Base-by-base conservation (phyloP, 2,329 filamentous ascomycete species). In the Pyricularia sp. region DNA sequence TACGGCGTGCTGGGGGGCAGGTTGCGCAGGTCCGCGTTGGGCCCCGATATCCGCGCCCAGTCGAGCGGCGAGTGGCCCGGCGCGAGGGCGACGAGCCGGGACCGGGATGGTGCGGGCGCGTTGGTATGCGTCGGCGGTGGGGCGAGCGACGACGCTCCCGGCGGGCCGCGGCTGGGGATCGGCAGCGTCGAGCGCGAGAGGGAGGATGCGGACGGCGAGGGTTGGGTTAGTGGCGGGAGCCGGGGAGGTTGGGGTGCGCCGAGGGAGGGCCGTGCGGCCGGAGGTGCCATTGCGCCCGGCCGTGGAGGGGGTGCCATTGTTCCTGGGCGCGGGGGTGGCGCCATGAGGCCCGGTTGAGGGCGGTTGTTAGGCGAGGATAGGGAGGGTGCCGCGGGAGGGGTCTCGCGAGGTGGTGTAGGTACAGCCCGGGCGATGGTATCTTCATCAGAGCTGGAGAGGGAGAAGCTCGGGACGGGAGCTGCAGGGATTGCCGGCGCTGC, bases 51-150 rank as follows among this genome's bases (percentile, higher is more conserved):
- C 6, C 90, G 88, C 14, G 95, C 95, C 95, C 95, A 99, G 85
- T 99, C 95, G 14, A 99, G 88, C 0, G 95, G 94, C 2, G 93
- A 97, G 82, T 94, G 94, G 36, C 95, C 94, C 0, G 95, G 95
- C n/a, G 89, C 86, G 4, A 99, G 87, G 10, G 90, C 84, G 4
- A 97, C 92, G 75, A 94, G 92, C 78, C 85, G 86, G 12, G 83
- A 86, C 20, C 59, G 36, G 3, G 65, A 65, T 36, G 68, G 30
- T 12, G 69, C 31, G 1, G 86, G 85, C 69, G 82, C 83, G 61
- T 80, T 76, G 36, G 78, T 80, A 75, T 84, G 85, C 17, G 85
- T 83, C 0, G 86, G 85, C 0, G 87, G 86, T 0, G 84, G 86
- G 0, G 84, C 82, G 65, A 89, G 83, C 0, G 79, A 77, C 0